These are phyloP conservation scores for Lactifluus rugatus DNA, from an alignment of 768 basidiomycete genomes.

Conservation along the genomic window DNA sequence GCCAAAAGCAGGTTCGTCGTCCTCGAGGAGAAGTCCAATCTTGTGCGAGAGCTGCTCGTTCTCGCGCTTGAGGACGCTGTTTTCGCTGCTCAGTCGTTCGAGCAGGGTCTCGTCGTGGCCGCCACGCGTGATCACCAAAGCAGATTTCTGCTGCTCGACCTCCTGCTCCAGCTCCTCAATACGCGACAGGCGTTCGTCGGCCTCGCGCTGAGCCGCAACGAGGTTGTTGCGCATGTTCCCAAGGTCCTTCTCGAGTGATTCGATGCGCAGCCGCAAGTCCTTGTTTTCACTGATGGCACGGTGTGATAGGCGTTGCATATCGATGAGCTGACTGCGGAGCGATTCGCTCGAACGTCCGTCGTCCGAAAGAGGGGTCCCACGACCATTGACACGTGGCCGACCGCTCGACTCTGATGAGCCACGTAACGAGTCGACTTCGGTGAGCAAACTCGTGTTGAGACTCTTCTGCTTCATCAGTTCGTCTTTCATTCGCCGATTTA, in stretches of 20 bases:
- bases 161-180: slow-evolving; percentile 77
- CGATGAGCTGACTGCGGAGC: slow-evolving; percentile 61
- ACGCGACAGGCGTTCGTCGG: slow-evolving; percentile 65
- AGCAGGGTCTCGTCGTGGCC: slow-evolving; percentile 68
- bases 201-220: slow-evolving; percentile 62
- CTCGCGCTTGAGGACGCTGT: slow-evolving; percentile 66
- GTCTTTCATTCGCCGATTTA: slow-evolving; percentile 94
- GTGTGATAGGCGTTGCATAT: slow-evolving; percentile 68
- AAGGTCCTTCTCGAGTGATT: slow-evolving; percentile 66
- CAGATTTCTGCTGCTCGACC: slow-evolving; percentile 63
- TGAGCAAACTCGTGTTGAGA: slow-evolving; percentile 67
- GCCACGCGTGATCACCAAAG: slow-evolving; percentile 62
- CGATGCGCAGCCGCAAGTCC: slow-evolving; percentile 64
- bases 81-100: slow-evolving; percentile 78
- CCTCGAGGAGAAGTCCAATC: slow-evolving; percentile 80
- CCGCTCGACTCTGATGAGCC: slow-evolving; percentile 45
- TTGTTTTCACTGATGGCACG: slow-evolving; percentile 65
- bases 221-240: slow-evolving; percentile 61
- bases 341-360: slow-evolving; percentile 45
- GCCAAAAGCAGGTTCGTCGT: slow-evolving; percentile 68
- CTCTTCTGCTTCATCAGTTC: slow-evolving; percentile 88
- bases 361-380: slow-evolving; percentile 67
- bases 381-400: slow-evolving; percentile 56
- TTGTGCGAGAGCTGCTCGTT: slow-evolving; percentile 88
- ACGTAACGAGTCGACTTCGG: slow-evolving; percentile 70